Conservation (phyloP, 768 basidiomycete species). For the Kwoniella pini region DNA sequence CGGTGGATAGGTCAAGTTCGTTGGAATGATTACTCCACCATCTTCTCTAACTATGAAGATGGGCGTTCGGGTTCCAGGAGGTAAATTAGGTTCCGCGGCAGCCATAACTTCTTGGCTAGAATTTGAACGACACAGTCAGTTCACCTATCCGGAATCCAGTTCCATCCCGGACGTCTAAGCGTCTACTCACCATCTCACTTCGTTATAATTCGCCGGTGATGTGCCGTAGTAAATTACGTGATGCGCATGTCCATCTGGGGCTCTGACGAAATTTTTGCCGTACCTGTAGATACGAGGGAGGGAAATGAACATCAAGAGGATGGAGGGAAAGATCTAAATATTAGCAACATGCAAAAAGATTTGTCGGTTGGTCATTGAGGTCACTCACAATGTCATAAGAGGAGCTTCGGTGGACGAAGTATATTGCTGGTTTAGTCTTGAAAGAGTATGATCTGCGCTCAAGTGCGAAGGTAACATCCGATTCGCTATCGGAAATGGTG, state of each 20-base stretch:
- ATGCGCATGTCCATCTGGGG: conserved; percentile 21
- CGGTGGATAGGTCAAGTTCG: conserved; percentile 30
- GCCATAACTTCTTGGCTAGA: conserved; percentile 37
- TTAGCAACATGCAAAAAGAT: neutral
- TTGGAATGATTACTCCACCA: conserved; percentile 44
- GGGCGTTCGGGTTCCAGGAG: conserved; percentile 8
- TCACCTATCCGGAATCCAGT: neutral
- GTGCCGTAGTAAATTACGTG: conserved; percentile 44
- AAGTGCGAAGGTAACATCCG: conserved; percentile 32
- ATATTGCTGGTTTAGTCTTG: conserved; percentile 27
- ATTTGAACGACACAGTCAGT: neutral
- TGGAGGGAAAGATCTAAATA: neutral
- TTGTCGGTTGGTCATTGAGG: neutral
- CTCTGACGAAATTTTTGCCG: conserved; percentile 37
- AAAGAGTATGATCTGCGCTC: conserved; percentile 18
- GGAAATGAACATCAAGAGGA: neutral
- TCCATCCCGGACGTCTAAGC: neutral
- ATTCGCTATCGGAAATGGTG: conserved; percentile 38
- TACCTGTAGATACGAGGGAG: conserved; percentile 19
- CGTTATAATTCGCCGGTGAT: conserved; percentile 37
- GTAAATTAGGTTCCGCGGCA: conserved; percentile 16
- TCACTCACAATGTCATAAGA: conserved; percentile 45
- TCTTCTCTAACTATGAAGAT: conserved; percentile 47
- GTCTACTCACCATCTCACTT: conserved; percentile 44
- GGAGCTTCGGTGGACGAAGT: conserved; percentile 33